Percentiles rank a stretch among this genome's conserved stretches.
These are phyloP conservation scores for Karstenula rhodostoma DNA, from an alignment of 2,329 filamentous ascomycete species.

Conservation along the genomic window DNA sequence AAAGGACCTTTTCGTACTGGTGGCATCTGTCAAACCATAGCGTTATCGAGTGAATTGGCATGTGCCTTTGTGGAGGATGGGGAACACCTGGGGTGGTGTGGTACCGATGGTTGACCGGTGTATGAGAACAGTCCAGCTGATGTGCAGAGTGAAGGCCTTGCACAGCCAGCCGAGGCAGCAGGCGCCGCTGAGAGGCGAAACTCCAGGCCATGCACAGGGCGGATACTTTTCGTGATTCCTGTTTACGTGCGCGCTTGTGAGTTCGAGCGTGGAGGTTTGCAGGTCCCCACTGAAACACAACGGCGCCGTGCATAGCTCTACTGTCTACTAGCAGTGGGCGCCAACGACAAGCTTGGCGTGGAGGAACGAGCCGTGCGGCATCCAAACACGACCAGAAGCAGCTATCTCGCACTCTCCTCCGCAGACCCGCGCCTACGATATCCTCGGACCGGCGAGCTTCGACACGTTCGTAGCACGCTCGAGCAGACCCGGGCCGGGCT, in stretches of 20 bases:
- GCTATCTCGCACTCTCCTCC: background rate
- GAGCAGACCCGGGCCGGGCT: background rate
- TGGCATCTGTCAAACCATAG: too few relatives aligned
- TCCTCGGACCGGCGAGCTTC: background rate
- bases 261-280: background rate
- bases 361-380: slow-evolving; percentile 2
- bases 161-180: slow-evolving; percentile 7
- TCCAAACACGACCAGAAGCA: background rate
- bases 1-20: background rate
- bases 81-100: background rate
- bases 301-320: too few relatives aligned
- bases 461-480: slow-evolving; percentile 3
- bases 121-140: slow-evolving; percentile 10
- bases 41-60: background rate
- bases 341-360: slow-evolving; percentile 3
- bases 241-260: background rate
- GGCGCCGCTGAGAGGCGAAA: background rate
- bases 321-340: too few relatives aligned
- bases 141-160: background rate
- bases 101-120: background rate
- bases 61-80: background rate
- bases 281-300: slow-evolving; percentile 7
- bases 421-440: background rate
- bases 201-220: background rate
- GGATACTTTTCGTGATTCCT: background rate